Evolutionary conservation across 2,329 filamentous ascomycete genomes (phyloP), one percentile per base, ranked within the genome.

Genomic region (Trichoderma sp.): DNA sequence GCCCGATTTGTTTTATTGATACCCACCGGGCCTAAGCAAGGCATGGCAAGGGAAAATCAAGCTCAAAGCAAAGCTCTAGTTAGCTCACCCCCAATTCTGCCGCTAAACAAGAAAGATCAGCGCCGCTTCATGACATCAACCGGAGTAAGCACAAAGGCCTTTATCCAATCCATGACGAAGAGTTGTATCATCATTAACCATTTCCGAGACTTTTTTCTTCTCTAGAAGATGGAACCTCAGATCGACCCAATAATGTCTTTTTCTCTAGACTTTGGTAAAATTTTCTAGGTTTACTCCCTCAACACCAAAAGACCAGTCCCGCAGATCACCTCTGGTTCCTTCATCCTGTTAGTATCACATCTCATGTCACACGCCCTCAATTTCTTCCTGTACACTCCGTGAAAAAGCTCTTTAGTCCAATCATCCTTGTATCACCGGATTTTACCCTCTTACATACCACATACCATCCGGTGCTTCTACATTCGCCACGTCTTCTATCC

Each of bases 41-140:
- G n/a, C 7, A 43, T 29, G 16, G 2, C 33, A 55, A 55, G 8
- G 33, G 21, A 27, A 21, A 37, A 13, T 24, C 16, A 56, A 31
- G 40, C 19, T 43, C 40, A 43, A n/a, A 43, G 14, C 37, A 64
- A 31, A 29, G 33, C 24, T 21, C 33, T 4, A 16, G 61, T 49
- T 13, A 35, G 8, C 43, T 27, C 0, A 11, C 35, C 11, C 31
- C 31, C 47, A 40, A 35, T 55, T n/a, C 37, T 11, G 19, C 37
- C 35, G 55, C 53, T 65, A 47, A 65, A n/a, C 27, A 14, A 43
- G n/a, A n/a, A 47, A 57, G 52, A 65, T 57, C 37, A 57, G 52
- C 62, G 29, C 52, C 31, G 35, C 52, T 47, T 31, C 19, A 43
- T 65, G 52, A 65, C 37, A 65, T 65, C 52, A 65, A 57, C 24